Percentiles rank a stretch among this genome's conserved stretches.
These are phyloP conservation scores for Viola pubescens DNA, from an alignment of 441 rosid genomes.

Conservation along the genomic window DNA sequence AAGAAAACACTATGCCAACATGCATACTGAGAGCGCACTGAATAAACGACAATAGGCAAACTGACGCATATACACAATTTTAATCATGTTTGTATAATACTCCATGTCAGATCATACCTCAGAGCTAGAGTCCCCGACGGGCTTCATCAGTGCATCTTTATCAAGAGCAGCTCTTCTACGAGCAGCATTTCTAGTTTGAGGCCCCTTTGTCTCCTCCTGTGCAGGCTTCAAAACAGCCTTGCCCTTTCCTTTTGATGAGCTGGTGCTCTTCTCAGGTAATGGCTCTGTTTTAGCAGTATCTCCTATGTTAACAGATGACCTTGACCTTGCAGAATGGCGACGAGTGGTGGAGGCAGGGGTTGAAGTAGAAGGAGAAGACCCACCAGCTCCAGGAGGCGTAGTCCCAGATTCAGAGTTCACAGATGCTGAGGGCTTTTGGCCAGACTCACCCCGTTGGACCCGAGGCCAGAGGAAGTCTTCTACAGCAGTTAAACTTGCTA, in stretches of 20 bases:
- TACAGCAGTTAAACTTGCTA: constrained; percentile 93
- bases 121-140: constrained; percentile 79
- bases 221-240: constrained; percentile 87
- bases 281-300: constrained; percentile 61
- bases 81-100: too few species aligned
- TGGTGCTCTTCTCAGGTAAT: constrained; percentile 58
- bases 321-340: constrained; percentile 79
- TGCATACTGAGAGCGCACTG: too few species aligned
- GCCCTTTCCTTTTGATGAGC: constrained; percentile 92
- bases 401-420: constrained; percentile 65
- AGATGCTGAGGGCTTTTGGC: constrained; percentile 61
- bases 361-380: constrained; percentile 65
- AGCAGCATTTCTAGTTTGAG: constrained; percentile 91
- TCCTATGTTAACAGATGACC: constrained; percentile 78
- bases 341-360: constrained; percentile 68
- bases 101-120: constrained; percentile 51
- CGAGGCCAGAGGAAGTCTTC: constrained; percentile 99
- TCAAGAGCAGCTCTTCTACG: constrained; percentile 80
- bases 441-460: constrained; percentile 84
- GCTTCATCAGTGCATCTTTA: constrained; percentile 70
- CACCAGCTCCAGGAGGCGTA: constrained; percentile 61
- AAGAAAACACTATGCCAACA: constrained; percentile 4
- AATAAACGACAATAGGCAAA: too few species aligned
- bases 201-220: constrained; percentile 74
- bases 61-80: too few species aligned